Conservation (phyloP, 495 filamentous ascomycete genomes). For the Usnea hakonensis region DNA sequence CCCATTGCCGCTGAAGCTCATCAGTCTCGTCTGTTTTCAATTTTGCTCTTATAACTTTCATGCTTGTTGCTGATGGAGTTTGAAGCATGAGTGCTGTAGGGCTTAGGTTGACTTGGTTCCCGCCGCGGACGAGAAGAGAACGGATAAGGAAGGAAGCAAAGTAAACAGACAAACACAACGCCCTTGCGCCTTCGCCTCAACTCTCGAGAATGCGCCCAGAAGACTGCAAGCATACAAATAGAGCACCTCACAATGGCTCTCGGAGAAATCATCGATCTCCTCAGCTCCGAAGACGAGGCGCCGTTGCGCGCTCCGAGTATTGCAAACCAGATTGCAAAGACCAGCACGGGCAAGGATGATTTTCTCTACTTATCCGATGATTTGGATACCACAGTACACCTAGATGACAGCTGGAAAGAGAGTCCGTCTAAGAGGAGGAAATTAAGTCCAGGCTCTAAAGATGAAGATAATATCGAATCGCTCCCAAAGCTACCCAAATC, state of each 20-base stretch:
- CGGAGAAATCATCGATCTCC: conserved; percentile 21
- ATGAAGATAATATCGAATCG: conserved; percentile 7
- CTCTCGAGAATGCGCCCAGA: neutral
- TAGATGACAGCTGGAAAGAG: conserved; percentile 31
- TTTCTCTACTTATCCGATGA: conserved; percentile 43
- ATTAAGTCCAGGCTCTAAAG: conserved; percentile 29
- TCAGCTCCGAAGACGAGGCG: conserved; percentile 25
- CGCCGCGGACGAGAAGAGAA: neutral
- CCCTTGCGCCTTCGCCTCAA: neutral
- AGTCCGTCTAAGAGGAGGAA: conserved; percentile 37
- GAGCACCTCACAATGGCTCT: conserved; percentile 7
- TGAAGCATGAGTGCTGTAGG: neutral
- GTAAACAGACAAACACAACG: neutral
- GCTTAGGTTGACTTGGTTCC: neutral
- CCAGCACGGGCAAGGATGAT: neutral
- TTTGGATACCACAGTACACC: conserved; percentile 32
- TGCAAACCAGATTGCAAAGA: conserved; percentile 2
- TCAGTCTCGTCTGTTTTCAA: neutral
- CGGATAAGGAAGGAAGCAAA: neutral
- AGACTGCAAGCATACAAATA: neutral
- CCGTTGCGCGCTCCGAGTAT: neutral
- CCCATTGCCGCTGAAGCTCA: neutral
- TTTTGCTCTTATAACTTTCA: neutral
- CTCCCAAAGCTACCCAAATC: neutral
- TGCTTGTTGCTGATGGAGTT: neutral